These are phyloP conservation scores for Yamadazyma sp. DNA, from an alignment of 1,139 yeast genomes.

Conservation along the genomic window DNA sequence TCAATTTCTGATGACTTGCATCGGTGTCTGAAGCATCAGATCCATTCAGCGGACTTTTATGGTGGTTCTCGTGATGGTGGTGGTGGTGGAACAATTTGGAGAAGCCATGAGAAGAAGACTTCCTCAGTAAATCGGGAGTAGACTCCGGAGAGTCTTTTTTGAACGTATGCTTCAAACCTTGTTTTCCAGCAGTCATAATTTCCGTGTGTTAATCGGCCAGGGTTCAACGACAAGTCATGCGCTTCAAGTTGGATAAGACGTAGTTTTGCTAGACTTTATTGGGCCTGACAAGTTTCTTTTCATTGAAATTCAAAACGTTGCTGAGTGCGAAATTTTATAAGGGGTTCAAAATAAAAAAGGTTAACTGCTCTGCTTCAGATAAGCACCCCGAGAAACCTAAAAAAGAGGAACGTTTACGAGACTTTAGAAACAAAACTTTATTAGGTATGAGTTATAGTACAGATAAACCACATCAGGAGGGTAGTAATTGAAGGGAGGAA, in stretches of 20 bases:
- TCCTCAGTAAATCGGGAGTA: conserved; percentile 11
- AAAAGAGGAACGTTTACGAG: neutral
- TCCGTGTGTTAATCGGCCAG: no score
- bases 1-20: conserved; percentile 6
- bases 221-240: no score
- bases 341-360: conserved; percentile 4
- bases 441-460: conserved; percentile 4
- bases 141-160: conserved; percentile 19
- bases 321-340: conserved; percentile 1
- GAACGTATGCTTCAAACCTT: conserved; percentile 21
- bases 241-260: no score
- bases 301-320: neutral
- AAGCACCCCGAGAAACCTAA: neutral
- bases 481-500: no score
- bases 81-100: conserved; percentile 29
- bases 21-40: conserved; percentile 9
- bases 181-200: conserved; percentile 17
- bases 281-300: neutral
- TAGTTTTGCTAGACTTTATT: no score
- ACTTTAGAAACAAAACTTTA: conserved; percentile 1
- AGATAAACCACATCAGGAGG: neutral
- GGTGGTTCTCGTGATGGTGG: conserved; percentile 12
- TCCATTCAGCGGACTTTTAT: neutral
- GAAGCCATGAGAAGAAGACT: conserved; percentile 25
- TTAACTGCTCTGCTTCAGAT: neutral